phyloP scores from a whole-genome alignment of 129 eudicot genomes.

The Flaveria sonorensis region DNA sequence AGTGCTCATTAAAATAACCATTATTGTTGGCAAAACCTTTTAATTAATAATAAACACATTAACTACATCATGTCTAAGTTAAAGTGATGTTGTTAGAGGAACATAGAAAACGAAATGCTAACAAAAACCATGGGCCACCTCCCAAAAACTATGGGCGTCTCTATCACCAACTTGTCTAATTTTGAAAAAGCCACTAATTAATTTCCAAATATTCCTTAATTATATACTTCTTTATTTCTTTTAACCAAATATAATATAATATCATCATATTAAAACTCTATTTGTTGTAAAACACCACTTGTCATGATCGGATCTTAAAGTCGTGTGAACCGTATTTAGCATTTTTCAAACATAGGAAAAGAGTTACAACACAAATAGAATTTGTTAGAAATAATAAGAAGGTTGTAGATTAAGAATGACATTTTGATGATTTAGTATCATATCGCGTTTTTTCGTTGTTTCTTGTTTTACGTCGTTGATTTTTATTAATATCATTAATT shows the following conservation, averaged over 20 bases:
- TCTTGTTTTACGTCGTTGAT: no score
- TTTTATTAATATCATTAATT: no score
- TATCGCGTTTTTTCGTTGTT: no score
- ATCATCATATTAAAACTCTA: background rate
- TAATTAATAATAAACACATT: background rate
- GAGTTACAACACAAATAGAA: no score
- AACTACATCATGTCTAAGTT: background rate
- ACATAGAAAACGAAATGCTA: slow-evolving; percentile 13
- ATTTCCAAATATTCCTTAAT: background rate
- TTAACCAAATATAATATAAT: background rate
- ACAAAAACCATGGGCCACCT: background rate
- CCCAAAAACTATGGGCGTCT: slow-evolving; percentile 30
- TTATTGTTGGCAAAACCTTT: background rate
- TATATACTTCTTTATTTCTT: background rate
- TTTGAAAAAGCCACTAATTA: background rate
- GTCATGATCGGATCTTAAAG: no score
- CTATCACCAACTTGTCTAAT: slow-evolving; percentile 15
- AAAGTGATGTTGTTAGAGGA: background rate
- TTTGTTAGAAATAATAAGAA: no score
- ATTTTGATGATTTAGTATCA: no score
- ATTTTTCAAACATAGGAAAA: no score
- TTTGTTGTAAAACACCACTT: background rate
- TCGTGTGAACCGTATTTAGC: no score
- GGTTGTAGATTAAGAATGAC: no score
- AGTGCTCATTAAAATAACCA: background rate